Base-by-base conservation (phyloP, 345 rosid genomes). In the Populus nigra region DNA sequence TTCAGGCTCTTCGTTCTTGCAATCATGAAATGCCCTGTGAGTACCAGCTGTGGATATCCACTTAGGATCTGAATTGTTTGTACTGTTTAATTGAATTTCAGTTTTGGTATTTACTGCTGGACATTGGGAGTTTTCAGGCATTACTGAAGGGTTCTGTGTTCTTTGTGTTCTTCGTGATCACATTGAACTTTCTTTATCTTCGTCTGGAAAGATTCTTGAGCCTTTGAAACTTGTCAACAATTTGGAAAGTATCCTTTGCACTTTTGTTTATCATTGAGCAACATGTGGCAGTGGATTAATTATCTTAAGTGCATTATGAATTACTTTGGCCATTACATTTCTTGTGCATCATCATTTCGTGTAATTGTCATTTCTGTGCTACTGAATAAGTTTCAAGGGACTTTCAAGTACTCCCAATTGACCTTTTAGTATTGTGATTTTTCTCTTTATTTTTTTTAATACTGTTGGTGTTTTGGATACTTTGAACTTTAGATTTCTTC, bases 201-300 rank as follows among this genome's bases (percentile, higher is more conserved):
- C 87, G 59, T 84, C 92, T 0, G 91, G 91, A 63, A 74, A 50
- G 78, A 70, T 77, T 33, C 7, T 94, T 8, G 73, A 91, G 17
- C 97, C 98, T 4, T 50, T 8, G 39, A 71, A 71, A 41, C 78
- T 96, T 35, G 80, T 89, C 13, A 74, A 88, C 73, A 90, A 94
- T 82, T 80, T 93, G 78, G 78, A 83, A 74, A 27, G 98, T 93
- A 93, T 93, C 97, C 95, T 82, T 72, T 57, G 9, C 66, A 76
- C 65, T 62, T 4, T 53, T 65, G 45, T 27, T 39, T 35, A 12
- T 75, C 4, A 53, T 49, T n/a, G 27, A 8, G 7, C 63, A 9
- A 59, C 23, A n/a, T 59, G 63, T 59, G 29, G 63, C 63, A 59
- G 15, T 59, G 16, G 63, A n/a, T 23, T 10, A 9, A 23, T 59